Base-by-base conservation (phyloP, 306 rosid genomes). In the Glycine soja region DNA sequence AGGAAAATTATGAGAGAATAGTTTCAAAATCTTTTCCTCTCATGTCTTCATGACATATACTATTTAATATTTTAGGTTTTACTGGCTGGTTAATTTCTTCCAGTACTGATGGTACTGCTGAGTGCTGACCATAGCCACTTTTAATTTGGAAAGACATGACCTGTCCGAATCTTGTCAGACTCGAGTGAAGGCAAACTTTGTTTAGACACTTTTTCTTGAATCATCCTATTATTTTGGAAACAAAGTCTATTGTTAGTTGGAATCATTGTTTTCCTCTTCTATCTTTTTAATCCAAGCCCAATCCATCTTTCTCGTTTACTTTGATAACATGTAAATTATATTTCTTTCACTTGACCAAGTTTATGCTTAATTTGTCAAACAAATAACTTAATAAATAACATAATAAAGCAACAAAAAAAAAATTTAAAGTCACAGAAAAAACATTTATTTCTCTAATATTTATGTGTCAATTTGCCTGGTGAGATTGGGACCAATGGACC, bases 171-270 rank as follows among this genome's bases (percentile, higher is more conserved):
- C 72, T 40, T 70, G 59, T 61, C 78, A 76, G 43, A 70, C 74
- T 61, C 14, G 71, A 72, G 19, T 70, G 82, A 77, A 82, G 73
- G 74, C 81, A 82, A 70, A 43, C 74, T 77, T 76, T 77, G 53
- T 70, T 61, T 42, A 61, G 70, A 71, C 79, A 16, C 52, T 71
- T 77, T 77, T 77, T 8, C 34, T 62, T 77, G 16, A 42, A 24
- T 30, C 70, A 50, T 51, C 79, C 77, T 51, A 83, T 83, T 71
- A 52, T 71, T 77, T 74, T 71, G 82, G 79, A 83, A 80, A 61
- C 16, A 47, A 62, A 34, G 61, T 57, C 62, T 72, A 58, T 24
- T 59, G 74, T 76, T 76, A 42, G 86, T 76, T 82, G 74, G 52
- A 42, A 77, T 77, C 47, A 71, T 42, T 63, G 34, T 53, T 77